A percentile compares a stretch with the other conserved stretches of the same genome.
phyloP scores from a whole-genome alignment of 495 filamentous ascomycete species.

The Parathielavia hyrcaniae region DNA sequence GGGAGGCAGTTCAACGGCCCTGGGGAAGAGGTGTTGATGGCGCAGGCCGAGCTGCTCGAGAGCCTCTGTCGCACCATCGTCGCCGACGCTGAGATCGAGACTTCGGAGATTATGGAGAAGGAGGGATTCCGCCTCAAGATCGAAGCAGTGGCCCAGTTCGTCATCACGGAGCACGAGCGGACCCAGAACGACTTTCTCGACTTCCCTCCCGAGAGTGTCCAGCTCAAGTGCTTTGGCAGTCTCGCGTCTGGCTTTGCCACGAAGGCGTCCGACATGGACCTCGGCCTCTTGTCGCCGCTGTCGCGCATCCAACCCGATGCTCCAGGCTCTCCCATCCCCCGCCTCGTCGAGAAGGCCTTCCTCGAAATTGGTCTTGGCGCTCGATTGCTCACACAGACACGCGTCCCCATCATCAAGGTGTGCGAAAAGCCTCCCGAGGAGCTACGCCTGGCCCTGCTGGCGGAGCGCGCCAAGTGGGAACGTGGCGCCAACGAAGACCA shows the following conservation, averaged over 20 bases:
- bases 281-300: conserved; percentile 56
- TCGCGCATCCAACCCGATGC: conserved; percentile 46
- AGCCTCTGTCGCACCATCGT: conserved; percentile 39
- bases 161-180: conserved; percentile 46
- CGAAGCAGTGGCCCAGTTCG: conserved; percentile 50
- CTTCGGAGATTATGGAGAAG: conserved; percentile 53
- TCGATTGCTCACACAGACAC: conserved; percentile 61
- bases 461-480: conserved; percentile 58
- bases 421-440: conserved; percentile 58
- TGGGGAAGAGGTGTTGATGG: conserved; percentile 35
- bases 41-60: conserved; percentile 44
- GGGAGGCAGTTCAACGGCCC: conserved; percentile 16
- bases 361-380: conserved; percentile 63
- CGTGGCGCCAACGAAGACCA: conserved; percentile 34
- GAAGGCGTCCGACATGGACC: conserved; percentile 68
- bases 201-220: conserved; percentile 48
- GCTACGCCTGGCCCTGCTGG: conserved; percentile 47
- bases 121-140: conserved; percentile 54
- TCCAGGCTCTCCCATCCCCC: conserved; percentile 51
- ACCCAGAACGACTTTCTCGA: conserved; percentile 25
- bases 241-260: conserved; percentile 67
- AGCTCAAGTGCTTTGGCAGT: conserved; percentile 65
- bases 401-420: conserved; percentile 77
- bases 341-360: conserved; percentile 61
- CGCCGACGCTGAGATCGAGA: conserved; percentile 42